phyloP scores from a whole-genome alignment of 345 rosid genomes.

The Lumnitzera littorea region DNA sequence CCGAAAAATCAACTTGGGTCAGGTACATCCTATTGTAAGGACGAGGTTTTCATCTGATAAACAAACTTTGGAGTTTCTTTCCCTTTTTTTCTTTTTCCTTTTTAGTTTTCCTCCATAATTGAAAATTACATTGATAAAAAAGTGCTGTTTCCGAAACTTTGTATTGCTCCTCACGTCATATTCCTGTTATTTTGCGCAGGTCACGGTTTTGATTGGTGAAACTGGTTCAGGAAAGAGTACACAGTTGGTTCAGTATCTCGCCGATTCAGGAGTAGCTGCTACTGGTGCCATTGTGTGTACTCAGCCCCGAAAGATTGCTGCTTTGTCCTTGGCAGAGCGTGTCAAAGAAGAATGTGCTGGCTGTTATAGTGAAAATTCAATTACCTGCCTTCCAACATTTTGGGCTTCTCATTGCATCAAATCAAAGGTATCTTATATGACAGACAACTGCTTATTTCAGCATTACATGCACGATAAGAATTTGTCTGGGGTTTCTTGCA shows the following conservation, averaged over 20 bases:
- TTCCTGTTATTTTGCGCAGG: constrained; percentile 25
- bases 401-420: constrained; percentile 46
- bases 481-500: constrained; percentile 71
- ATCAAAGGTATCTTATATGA: constrained; percentile 65
- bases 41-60: not conserved
- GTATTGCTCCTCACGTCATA: not conserved
- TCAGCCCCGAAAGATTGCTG: constrained; percentile 89
- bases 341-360: constrained; percentile 72
- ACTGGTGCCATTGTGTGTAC: constrained; percentile 66
- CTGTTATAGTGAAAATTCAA: constrained; percentile 47
- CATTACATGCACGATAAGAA: constrained; percentile 56
- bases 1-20: constrained; percentile 29
- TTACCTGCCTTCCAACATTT: constrained; percentile 47
- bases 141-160: not conserved
- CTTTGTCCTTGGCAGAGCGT: constrained; percentile 59
- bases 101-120: not conserved
- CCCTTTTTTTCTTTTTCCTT: constrained; percentile 1
- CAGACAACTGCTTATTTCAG: constrained; percentile 80
- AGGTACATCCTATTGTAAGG: constrained; percentile 26
- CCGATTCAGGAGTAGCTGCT: constrained; percentile 69
- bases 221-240: constrained; percentile 98
- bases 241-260: constrained; percentile 81
- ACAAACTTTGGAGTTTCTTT: no score
- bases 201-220: constrained; percentile 77
- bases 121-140: not conserved